Base-by-base conservation (phyloP, 805 yeast species). In the Kluyveromyces starmeri region DNA sequence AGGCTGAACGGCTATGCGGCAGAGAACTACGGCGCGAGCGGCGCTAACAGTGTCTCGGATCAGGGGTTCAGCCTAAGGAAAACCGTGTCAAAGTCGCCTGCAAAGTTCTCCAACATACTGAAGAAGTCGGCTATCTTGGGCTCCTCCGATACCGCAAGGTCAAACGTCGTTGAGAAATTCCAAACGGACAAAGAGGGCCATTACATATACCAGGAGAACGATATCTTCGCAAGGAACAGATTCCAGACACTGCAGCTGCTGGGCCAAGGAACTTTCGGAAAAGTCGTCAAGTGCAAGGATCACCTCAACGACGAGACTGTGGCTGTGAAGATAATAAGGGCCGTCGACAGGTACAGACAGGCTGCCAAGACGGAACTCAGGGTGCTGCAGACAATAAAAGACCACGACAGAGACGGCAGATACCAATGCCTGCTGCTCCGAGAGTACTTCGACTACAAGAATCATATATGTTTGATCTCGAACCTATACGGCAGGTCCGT, bases 191-290 rank as follows among this genome's bases (percentile, higher is more conserved):
- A 73, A 39, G 79, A 81, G 41, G 94, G 94, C 3, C 86, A 83
- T 52, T 81, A 78, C 49, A 70, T 78, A 32, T 75, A 78, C 10
- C 69, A 67, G 32, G 58, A 67, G 7, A 74, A 76, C 39, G 75
- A 77, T 20, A 48, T 56, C 2, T 79, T 82, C 55, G 37, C 43
- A 11, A 76, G 81, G 50, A 65, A 63, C 34, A 60, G 95, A 29
- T 88, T 81, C 55, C 61, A 69, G 13, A 79, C 88, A 9, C 59
- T 71, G 21, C 68, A 74, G 38, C 61, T 85, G 21, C 63, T 92
- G 37, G 99, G 99, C 1, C 89, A 88, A 42, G 99, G 99, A 2
- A 88, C 98, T 1, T 92, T 92, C 67, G 98, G 98, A 7, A 97
- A 92, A 61, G 99, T 92, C 30, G 94, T 88, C 27, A 92, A 89